These are phyloP conservation scores for Colletotrichum australisinense DNA, from an alignment of 2,329 filamentous ascomycete genomes.

Conservation along the genomic window DNA sequence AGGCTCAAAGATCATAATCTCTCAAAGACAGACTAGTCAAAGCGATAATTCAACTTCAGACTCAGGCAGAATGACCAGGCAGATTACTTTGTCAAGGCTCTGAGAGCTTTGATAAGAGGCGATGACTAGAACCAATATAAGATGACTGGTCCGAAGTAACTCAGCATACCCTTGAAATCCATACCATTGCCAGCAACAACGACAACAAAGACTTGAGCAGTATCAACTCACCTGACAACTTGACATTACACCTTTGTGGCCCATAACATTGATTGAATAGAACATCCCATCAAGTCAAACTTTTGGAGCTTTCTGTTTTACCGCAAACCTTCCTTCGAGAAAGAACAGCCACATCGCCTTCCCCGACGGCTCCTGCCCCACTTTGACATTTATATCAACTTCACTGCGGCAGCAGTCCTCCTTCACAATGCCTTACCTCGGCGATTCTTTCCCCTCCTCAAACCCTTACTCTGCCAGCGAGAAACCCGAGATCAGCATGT, in stretches of 20 bases:
- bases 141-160: background rate
- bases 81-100: background rate
- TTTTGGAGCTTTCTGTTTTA: background rate
- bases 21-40: background rate
- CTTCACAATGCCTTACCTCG: slow-evolving; percentile 25
- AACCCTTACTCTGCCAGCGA: background rate
- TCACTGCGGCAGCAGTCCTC: background rate
- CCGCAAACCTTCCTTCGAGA: slow-evolving; percentile 7
- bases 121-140: background rate
- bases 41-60: background rate
- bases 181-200: background rate
- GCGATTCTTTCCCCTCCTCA: background rate
- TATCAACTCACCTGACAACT: background rate
- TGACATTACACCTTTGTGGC: background rate
- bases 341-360: background rate
- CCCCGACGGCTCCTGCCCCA: background rate
- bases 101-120: background rate
- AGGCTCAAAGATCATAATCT: background rate
- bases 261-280: background rate
- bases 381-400: slow-evolving; percentile 9
- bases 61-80: background rate
- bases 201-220: background rate
- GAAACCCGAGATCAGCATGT: slow-evolving; percentile 34
- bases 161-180: background rate
- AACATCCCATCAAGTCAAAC: background rate